Base-by-base conservation (phyloP, 2,329 filamentous ascomycete genomes). In the Trichoderma endophyticum region DNA sequence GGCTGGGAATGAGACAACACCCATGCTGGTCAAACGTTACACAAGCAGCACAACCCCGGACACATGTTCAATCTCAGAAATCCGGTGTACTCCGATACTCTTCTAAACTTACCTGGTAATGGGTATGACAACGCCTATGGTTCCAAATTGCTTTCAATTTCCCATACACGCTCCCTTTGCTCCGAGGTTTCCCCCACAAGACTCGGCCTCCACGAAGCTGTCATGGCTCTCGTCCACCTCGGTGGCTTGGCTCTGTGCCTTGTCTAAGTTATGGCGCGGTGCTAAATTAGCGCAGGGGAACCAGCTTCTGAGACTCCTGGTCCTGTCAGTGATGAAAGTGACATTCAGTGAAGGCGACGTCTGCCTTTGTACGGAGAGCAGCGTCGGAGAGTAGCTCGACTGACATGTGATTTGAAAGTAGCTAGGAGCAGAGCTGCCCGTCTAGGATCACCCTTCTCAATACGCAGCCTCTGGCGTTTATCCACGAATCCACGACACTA, bases 281-380 rank as follows among this genome's bases (percentile, higher is more conserved):
- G 90, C 82, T 48, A 91, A 85, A 74, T 81, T 86, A 75, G 86
- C 86, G 36, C 89, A 89, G 67, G 86, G 84, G 72, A 87, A 87
- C 71, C 88, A 87, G 70, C 84, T 83, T 32, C 89, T 89, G 73
- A 91, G 90, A 73, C 89, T 89, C 75, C 88, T 88, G 70, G 85
- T 86, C 64, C 83, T 84, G 72, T 84, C 87, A 26, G 87, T 89
- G 79, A 90, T 82, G 77, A 89, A 82, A 74, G 86, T 76, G 21
- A 82, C 77, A 57, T 57, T 30, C 32, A 36, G 51, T 24, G 15
- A 68, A 30, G 65, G 36, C n/a, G 48, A 18, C 28, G 24, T 59
- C 21, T 68, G 34, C 11, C 14, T n/a, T 59, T 30, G 32, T 26
- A 24, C 21, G n/a, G 15, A 18, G 18, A 60, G 24, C 15, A 21